Evolutionary conservation across 2,329 filamentous ascomycete species (phyloP), one percentile per base, ranked within the genome.

Genomic region (Calonectria ilicicola): DNA sequence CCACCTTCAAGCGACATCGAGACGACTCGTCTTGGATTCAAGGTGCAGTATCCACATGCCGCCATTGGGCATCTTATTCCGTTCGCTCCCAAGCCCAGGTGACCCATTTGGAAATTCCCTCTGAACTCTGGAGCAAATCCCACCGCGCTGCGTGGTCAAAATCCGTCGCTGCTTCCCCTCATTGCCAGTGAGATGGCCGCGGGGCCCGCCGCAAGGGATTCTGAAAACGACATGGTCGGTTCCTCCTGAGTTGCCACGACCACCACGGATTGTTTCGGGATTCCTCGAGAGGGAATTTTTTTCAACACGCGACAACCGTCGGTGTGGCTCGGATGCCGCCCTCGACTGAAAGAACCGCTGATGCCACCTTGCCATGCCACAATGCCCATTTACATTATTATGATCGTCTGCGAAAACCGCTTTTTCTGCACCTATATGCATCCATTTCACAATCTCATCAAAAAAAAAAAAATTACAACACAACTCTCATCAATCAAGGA

Each of bases 1-100:
- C 78, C 74, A 79, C 78, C 72, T 76, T 72, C 46, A 67, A 63
- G 67, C 66, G 65, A 77, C 77, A 75, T 79, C 76, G 71, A 76
- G 74, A 79, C 74, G 69, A 79, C 74, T 72, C 72, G 56, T 40
- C 70, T 38, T 63, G 69, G 75, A 70, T 71, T 75, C 75, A 78
- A 74, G 73, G 47, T 49, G 15, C 38, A 64, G 76, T 79, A 79
- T 77, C 78, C 78, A 79, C 78, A 72, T 73, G 72, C 75, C 67
- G 72, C 78, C 76, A 79, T 79, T 79, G 76, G 72, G 71, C 72
- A 69, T 77, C 71, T 73, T 68, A 72, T 67, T 35, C 63, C 62
- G 60, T 60, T 62, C 66, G 49, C 32, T 47, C 44, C 35, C 51
- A 35, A 64, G 47, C 56, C 47, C 65, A 67, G 65, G 38, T 67